Evolutionary conservation across 2,329 filamentous ascomycete species (phyloP).

Genomic region (Fusarium burgessii): DNA sequence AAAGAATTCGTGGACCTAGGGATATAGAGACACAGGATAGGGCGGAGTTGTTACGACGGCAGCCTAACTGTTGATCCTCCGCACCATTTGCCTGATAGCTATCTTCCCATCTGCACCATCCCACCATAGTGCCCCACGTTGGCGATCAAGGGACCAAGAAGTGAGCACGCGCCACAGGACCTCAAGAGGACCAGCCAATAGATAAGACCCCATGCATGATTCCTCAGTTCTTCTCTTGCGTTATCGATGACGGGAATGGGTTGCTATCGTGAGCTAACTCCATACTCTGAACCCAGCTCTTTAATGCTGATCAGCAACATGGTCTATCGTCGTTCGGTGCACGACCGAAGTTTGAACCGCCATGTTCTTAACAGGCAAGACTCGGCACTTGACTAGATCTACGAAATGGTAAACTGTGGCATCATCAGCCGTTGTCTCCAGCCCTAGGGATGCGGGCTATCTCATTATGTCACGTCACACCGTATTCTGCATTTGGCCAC

Average conservation of each 20-base stretch:
- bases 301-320: conserved; percentile 13
- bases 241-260: background rate
- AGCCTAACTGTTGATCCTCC: conserved; percentile 14
- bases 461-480: conserved; percentile 28
- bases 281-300: conserved; percentile 10
- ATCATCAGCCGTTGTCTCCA: background rate
- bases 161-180: conserved; percentile 29
- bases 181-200: conserved; percentile 18
- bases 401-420: background rate
- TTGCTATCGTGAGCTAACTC: background rate
- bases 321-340: conserved; percentile 20
- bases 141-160: conserved; percentile 39
- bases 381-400: conserved; percentile 17
- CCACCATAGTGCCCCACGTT: conserved; percentile 23
- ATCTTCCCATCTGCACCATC: conserved; percentile 12
- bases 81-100: conserved; percentile 17
- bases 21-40: background rate
- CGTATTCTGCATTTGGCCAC: conserved; percentile 9
- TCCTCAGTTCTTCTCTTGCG: conserved; percentile 3
- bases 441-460: background rate
- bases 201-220: background rate
- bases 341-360: background rate
- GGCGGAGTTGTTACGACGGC: background rate
- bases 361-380: conserved; percentile 3
- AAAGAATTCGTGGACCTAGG: conserved; percentile 16